Evolutionary conservation across 768 basidiomycete genomes (phyloP), one percentile per base, ranked within the genome.

Genomic region (Thelephora ganbajun): DNA sequence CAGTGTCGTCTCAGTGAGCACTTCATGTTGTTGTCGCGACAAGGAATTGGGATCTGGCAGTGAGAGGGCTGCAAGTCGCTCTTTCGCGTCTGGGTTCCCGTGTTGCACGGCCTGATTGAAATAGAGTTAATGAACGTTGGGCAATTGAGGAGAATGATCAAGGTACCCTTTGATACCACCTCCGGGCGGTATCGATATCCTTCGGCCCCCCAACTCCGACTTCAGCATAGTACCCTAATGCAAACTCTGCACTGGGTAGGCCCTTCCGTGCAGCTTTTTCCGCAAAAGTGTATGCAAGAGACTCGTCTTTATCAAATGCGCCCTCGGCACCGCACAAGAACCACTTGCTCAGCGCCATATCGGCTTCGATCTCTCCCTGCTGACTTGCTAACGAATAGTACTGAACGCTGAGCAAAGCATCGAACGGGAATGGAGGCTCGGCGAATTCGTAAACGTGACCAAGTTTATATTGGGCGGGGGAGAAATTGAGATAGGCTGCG

Each of bases 291-390:
- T 77, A 77, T 2, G 94, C 92, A 2, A 97, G 71, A 1, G 60
- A 66, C 59, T 96, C 91, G 60, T 93, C 88, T 63, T 91, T 90
- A 35, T 87, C 86, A 55, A 96, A 92, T 12, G 69, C 65, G 6
- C 75, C 75, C 33, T 73, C 71, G 4, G 81, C 79, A 3, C 93
- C 93, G 59, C 91, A 93, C 44, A 98, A 66, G 69, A 96, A 97
- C 93, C 94, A 98, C 64, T 96, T 97, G 62, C 79, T 82, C 46
- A 97, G 72, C 2, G 91, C 93, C 91, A 97, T 93, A 59, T 98
- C 91, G 0, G 94, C 94, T 61, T 97, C 92, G 19, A 75, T 71
- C 62, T 96, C 89, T 33, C 88, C 87, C 50, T 83, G 77, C 63
- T 93, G 83, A 48, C 79, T 82, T 0, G 87, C 89, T 11, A 85